Evolutionary conservation across 495 filamentous ascomycete genomes (phyloP).

Genomic region (Tuber aestivum): DNA sequence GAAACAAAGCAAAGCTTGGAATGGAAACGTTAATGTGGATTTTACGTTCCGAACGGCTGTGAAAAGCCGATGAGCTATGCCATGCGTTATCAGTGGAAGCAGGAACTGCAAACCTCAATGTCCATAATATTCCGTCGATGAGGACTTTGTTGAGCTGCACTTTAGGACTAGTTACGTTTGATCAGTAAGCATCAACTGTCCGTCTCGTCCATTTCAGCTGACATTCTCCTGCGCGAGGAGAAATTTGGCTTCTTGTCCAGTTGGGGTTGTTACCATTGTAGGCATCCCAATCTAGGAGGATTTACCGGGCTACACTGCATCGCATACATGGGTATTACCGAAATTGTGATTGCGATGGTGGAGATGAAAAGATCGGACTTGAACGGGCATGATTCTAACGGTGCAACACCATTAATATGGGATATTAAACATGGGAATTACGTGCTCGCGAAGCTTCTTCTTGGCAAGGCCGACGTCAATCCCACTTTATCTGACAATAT

Average conservation of each 20-base stretch:
- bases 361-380: too few species aligned
- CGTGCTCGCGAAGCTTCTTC: neutral
- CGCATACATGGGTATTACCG: neutral
- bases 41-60: neutral
- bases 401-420: too few species aligned
- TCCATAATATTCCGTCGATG: neutral
- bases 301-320: neutral
- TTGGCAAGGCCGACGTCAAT: neutral
- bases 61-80: neutral
- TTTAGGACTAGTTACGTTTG: neutral
- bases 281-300: neutral
- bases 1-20: neutral
- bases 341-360: too few species aligned
- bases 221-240: neutral
- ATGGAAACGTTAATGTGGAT: neutral
- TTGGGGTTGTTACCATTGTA: too few species aligned
- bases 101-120: neutral
- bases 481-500: neutral
- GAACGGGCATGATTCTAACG: too few species aligned
- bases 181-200: neutral
- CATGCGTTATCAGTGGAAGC: neutral
- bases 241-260: neutral
- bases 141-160: neutral
- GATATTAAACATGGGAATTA: neutral
- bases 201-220: neutral